Percentiles rank a stretch among this genome's conserved stretches.
Conservation (phyloP, 2,329 filamentous ascomycete genomes). For the Samsoniella hepiali region DNA sequence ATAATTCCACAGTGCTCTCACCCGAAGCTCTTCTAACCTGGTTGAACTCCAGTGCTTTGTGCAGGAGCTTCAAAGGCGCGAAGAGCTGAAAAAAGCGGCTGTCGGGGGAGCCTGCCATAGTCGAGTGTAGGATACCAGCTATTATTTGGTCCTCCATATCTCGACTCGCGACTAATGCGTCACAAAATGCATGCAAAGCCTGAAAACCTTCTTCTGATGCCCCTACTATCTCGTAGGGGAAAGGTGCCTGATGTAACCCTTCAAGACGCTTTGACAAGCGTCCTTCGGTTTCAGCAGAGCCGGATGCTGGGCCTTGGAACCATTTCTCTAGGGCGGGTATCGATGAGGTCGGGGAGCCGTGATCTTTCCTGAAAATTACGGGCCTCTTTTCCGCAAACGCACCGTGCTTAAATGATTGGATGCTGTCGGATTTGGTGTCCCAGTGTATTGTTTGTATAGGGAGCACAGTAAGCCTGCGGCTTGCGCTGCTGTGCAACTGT, state of each 20-base stretch:
- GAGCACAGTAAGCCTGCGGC: conserved; percentile 11
- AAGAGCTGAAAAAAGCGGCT: conserved; percentile 53
- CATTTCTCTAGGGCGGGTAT: conserved; percentile 14
- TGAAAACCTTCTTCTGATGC: conserved; percentile 21
- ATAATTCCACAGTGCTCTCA: conserved; percentile 51
- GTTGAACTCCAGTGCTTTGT: conserved; percentile 54
- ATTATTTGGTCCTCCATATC: conserved; percentile 31
- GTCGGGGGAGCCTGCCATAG: conserved; percentile 23
- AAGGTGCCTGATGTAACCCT: conserved; percentile 29
- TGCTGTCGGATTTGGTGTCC: conserved; percentile 17
- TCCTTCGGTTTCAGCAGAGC: conserved; percentile 42
- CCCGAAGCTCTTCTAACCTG: conserved; percentile 19
- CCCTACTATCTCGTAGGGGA: conserved; percentile 41
- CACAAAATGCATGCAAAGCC: conserved; percentile 27
- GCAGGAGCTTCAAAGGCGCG: conserved; percentile 62
- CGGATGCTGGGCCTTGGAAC: conserved; percentile 43
- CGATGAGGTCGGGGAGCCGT: conserved; percentile 31
- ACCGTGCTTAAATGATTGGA: conserved; percentile 48
- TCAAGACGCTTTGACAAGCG: conserved; percentile 45
- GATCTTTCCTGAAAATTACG: conserved; percentile 43
- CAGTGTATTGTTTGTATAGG: conserved; percentile 4
- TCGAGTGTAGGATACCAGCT: conserved; percentile 30
- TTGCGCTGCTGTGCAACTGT: conserved; percentile 5
- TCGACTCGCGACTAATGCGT: conserved; percentile 28
- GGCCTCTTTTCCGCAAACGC: conserved; percentile 54